Base-by-base conservation (phyloP, 2,329 filamentous ascomycete genomes). In the Phialophora macrospora region DNA sequence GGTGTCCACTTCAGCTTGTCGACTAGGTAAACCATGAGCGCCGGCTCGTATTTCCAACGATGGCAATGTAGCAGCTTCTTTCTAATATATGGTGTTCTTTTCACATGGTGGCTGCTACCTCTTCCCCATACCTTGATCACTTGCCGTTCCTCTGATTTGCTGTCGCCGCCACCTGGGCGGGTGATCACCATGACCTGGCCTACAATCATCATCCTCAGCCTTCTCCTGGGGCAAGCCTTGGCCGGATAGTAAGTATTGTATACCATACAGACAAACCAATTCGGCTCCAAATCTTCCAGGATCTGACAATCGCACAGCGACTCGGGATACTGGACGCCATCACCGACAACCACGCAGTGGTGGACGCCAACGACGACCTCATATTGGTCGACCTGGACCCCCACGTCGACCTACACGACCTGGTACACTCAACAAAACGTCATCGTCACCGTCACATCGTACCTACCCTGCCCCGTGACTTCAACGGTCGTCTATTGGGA, bases 331-430 rank as follows among this genome's bases (percentile, higher is more conserved):
- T 70, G 63, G 63, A 70, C 68, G 20, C 52, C 65, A 12, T 51
- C 48, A 8, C 48, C 48, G 14, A 28, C 48, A 1, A 65, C 66
- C 38, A 65, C 63, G 3, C 54, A 52, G 51, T 68, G 63, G 63
- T 68, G 66, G 65, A 67, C 67, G 14, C 68, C 68, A 20, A 70
- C 67, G 41, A 67, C 68, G 20, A 70, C 68, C 32, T 70, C 66
- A 20, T 70, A 70, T 55, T 65, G 57, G 59, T 65, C 67, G 28
- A 60, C 56, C 49, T 70, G 64, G 62, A 69, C 64, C 2, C 66
- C 68, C 4, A 62, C 67, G 12, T 65, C 66, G 17, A 69, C 68
- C 24, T 70, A 67, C 51, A 69, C 67, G 9, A 63, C 67, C 46
- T 60, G 62, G 30, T 68, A 62, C 59, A 67, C 64, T 2, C 66